Evolutionary conservation across 2,329 filamentous ascomycete species (phyloP), one percentile per base, ranked within the genome.

Genomic region (Cladosporium oxysporum): DNA sequence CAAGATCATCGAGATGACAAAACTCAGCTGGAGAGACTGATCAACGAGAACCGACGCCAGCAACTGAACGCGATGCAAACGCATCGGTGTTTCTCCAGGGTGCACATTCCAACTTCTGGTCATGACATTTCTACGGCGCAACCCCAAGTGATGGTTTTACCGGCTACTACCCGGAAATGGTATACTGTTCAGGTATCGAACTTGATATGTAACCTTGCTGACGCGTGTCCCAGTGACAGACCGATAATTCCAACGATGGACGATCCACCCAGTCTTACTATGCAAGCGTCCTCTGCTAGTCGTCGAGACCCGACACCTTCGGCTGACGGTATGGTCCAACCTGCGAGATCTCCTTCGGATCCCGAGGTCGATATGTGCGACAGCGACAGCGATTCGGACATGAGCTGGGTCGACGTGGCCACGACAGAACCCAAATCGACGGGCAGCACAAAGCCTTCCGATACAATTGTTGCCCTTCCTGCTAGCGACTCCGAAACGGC

Each of bases 371-470:
- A 59, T 21, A 59, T 59, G 57, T 44, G 55, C 23, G 55, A 58
- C 12, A 58, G 33, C 33, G 55, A 47, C 37, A 29, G 31, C 26
- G 57, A 47, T 18, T 59, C 57, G 7, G 57, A 59, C 35, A 16
- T 31, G 57, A 59, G 57, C 35, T 59, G 57, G 57, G 26, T 59
- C 35, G 57, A 59, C 18, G 35, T 59, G 12, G 10, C 33, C 8
- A 41, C 26, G 33, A 12, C 52, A 18, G 52, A 31, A 3, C 23
- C 23, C 50, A 53, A 44, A 28, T 5, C 35, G 1, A 41, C 33
- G 18, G 18, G 11, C 16, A 31, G 3, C 29, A 57, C 52, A 10
- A 31, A 57, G 31, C 14, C 21, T 58, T 6, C 55, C 35, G 21
- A 21, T 11, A 35, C 29, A 18, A 14, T 8, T 31, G 29, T 33